phyloP scores from a whole-genome alignment of 768 basidiomycete species.

The Auriscalpium microsporum region DNA sequence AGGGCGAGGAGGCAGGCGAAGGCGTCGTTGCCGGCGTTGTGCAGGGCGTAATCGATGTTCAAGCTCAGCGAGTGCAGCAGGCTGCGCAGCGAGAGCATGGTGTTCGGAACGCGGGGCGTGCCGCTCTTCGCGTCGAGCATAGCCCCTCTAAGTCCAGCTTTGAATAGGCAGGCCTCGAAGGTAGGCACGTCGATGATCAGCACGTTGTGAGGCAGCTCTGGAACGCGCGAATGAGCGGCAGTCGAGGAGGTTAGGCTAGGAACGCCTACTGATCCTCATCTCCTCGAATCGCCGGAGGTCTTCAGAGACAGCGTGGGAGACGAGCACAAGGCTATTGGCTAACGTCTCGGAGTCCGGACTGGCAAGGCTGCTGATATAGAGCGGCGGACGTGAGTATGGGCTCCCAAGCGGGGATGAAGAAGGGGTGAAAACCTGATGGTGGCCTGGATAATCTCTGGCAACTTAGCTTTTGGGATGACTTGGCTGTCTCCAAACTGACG shows the following conservation, averaged over 20 bases:
- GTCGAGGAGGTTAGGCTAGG: background rate
- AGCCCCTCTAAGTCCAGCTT: constrained; percentile 42
- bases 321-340: constrained; percentile 62
- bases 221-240: background rate
- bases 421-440: constrained; percentile 48
- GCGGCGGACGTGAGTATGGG: background rate
- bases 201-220: constrained; percentile 69
- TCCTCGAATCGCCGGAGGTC: constrained; percentile 62
- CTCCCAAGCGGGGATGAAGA: background rate
- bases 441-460: constrained; percentile 66
- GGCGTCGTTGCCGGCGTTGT: constrained; percentile 80
- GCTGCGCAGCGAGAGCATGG: constrained; percentile 54
- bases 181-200: constrained; percentile 57
- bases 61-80: constrained; percentile 53
- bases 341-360: constrained; percentile 71
- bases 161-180: constrained; percentile 58
- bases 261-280: constrained; percentile 66
- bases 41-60: constrained; percentile 34
- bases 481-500: constrained; percentile 73
- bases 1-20: constrained; percentile 59
- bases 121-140: constrained; percentile 58
- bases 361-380: constrained; percentile 48
- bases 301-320: constrained; percentile 51
- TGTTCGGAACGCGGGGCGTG: constrained; percentile 39
- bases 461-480: constrained; percentile 52